Evolutionary conservation across 2,329 filamentous ascomycete species (phyloP), one percentile per base, ranked within the genome.

Genomic region (Pseudocercospora cruenta): DNA sequence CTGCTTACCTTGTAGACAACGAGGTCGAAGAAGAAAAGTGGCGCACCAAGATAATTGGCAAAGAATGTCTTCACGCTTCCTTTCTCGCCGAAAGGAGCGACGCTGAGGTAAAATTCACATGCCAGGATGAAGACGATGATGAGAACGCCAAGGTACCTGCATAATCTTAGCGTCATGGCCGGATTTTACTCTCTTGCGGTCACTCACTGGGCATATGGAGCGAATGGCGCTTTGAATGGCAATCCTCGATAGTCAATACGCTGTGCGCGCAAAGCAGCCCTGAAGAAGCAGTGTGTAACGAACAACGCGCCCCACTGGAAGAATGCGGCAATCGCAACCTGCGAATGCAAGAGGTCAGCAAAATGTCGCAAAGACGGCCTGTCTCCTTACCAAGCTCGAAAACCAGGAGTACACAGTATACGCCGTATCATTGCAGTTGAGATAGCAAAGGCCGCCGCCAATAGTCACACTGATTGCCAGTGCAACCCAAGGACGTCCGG

Each of bases 321-420:
- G 12, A 76, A 70, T 4, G 72, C 75, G 4, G 75, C 71, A n/a
- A 76, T 76, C 2, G 69, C 75, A 24, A 77, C 74, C 72, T 76
- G 59, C 12, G 69, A 67, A 22, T 4, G 24, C 21, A 16, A 16
- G 3, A 22, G 10, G 24, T 63, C 53, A 58, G 49, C 36, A 57
- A 26, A 26, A 1, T 26, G 7, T 16, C n/a, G 3, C n/a, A 21
- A 10, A 19, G n/a, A 4, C 10, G 24, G 19, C 14, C 14, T 58
- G 39, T 36, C 0, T 47, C 21, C 63, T 63, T 47, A 69, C 69
- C 62, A 71, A 51, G 53, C 64, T 68, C 19, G 77, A 77, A 59
- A 79, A 78, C 77, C 76, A 79, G 14, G 66, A 67, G 55, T 78
- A 79, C 1, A 78, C 77, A 70, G 22, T 71, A 68, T 47, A 43